These are phyloP conservation scores for Agapanthus africanus DNA, from an alignment of 106 monocot genomes.

Conservation along the genomic window DNA sequence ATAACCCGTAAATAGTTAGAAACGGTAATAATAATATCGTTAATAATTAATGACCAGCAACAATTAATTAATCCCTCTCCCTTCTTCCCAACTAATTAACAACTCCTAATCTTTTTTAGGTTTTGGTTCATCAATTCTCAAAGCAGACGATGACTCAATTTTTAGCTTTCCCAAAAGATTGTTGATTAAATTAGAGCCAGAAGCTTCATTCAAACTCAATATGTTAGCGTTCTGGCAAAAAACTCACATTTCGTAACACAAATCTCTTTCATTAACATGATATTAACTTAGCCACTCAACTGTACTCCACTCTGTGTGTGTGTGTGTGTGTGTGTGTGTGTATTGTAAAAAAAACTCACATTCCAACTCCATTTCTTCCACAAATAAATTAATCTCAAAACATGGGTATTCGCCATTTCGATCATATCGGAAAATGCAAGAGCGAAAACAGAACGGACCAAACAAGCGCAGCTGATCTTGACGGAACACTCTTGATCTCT, in stretches of 20 bases:
- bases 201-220: not conserved
- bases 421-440: constrained; percentile 28
- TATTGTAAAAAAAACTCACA: too few relatives aligned
- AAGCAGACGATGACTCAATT: not conserved
- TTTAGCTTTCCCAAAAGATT: not conserved
- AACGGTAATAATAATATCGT: not conserved
- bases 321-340: too few relatives aligned
- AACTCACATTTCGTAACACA: too few relatives aligned
- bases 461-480: constrained; percentile 36
- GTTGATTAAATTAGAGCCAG: not conserved
- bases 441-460: constrained; percentile 25
- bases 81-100: not conserved
- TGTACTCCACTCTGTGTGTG: too few relatives aligned
- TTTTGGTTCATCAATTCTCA: not conserved
- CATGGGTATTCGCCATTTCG: constrained; percentile 5
- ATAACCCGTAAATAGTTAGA: too few relatives aligned
- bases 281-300: too few relatives aligned
- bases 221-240: too few relatives aligned
- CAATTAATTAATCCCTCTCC: too few relatives aligned
- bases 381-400: not conserved
- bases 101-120: not conserved
- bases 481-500: constrained; percentile 40
- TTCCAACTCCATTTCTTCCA: not conserved
- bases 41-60: too few relatives aligned
- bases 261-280: too few relatives aligned